Conservation (phyloP, 345 rosid species). For the Syzygium aromaticum region DNA sequence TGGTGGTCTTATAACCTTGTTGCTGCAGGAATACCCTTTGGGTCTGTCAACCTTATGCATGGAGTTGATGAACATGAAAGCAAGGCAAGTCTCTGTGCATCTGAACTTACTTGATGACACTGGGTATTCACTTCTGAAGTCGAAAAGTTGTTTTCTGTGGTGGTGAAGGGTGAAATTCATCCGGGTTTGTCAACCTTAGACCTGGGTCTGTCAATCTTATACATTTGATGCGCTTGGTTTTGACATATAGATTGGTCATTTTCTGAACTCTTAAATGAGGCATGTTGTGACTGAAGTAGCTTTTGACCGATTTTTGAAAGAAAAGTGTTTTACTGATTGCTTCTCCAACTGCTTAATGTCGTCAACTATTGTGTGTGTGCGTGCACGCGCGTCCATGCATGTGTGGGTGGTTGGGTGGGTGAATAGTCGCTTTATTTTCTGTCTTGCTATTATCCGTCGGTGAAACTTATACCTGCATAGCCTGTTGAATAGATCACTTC, state of each 20-base stretch:
- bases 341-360: neutral
- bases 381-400: neutral
- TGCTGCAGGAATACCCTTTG: conserved; percentile 86
- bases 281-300: neutral
- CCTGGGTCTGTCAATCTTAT: neutral
- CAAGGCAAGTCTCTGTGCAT: conserved; percentile 46
- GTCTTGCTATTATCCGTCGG: neutral
- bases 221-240: neutral
- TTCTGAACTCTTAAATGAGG: neutral
- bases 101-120: neutral
- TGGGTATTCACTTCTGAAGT: neutral
- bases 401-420: neutral
- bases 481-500: conserved; percentile 62
- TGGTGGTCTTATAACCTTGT: neutral
- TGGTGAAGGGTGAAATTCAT: neutral
- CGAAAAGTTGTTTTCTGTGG: neutral
- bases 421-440: neutral
- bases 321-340: neutral
- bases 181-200: neutral
- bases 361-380: neutral
- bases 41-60: conserved; percentile 81
- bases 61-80: conserved; percentile 99
- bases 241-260: neutral
- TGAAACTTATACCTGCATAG: neutral
- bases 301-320: neutral